Percentiles rank a stretch among this genome's conserved stretches.
phyloP scores from a whole-genome alignment of 257 asterid species.

The Eucommia ulmoides region DNA sequence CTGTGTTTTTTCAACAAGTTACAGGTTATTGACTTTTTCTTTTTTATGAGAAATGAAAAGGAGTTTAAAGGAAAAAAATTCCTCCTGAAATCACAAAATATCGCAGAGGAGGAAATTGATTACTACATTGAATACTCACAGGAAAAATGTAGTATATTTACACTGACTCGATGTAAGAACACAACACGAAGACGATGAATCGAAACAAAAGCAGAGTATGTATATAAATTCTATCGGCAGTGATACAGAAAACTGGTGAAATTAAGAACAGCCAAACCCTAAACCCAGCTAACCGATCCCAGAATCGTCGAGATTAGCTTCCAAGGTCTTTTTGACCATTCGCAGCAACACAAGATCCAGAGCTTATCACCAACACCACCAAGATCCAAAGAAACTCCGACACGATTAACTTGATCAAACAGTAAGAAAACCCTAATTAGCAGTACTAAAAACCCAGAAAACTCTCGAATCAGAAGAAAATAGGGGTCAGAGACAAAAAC shows the following conservation, averaged over 20 bases:
- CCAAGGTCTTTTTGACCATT: conserved; percentile 43
- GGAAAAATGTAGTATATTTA: conserved; percentile 24
- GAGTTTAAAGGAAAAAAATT: conserved; percentile 13
- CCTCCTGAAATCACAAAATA: conserved; percentile 33
- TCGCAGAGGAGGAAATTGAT: conserved; percentile 17
- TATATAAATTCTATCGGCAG: background rate
- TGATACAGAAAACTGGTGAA: background rate
- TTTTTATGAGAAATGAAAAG: conserved; percentile 16
- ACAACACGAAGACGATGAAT: conserved; percentile 8
- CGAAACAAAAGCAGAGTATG: conserved; percentile 7
- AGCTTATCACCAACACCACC: conserved; percentile 15
- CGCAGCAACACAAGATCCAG: conserved; percentile 47
- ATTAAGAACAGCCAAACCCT: conserved; percentile 12
- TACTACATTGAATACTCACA: conserved; percentile 21
- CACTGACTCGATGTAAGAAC: conserved; percentile 18
- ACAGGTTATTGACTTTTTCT: conserved; percentile 10
- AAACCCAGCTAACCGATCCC: conserved; percentile 48
- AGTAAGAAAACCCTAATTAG: conserved; percentile 10
- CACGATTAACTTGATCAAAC: conserved; percentile 17
- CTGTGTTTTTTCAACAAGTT: conserved; percentile 4
- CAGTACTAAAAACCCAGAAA: conserved; percentile 14
- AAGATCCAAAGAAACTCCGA: conserved; percentile 12
- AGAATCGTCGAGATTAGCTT: conserved; percentile 43
- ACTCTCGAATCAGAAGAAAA: conserved; percentile 11
- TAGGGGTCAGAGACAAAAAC: conserved; percentile 8